Evolutionary conservation across 768 basidiomycete genomes (phyloP).

Genomic region (Lactarius vividus): DNA sequence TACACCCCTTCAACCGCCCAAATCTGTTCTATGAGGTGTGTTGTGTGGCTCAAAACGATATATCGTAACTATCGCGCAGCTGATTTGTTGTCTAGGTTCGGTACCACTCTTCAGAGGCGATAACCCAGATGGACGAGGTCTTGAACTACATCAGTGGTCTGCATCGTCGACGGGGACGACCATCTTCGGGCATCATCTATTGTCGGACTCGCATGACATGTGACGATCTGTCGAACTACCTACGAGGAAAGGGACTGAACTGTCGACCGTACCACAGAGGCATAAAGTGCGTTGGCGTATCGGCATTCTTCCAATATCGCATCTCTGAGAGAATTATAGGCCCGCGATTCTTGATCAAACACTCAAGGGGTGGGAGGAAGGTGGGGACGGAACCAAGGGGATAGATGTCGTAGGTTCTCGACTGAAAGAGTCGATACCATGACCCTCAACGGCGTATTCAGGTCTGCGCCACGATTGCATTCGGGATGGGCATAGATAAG

Average conservation of each 20-base stretch:
- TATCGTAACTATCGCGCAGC: not conserved
- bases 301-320: constrained; percentile 1
- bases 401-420: constrained; percentile 59
- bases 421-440: no score
- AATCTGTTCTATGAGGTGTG: constrained; percentile 81
- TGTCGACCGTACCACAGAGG: constrained; percentile 77
- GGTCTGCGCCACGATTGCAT: constrained; percentile 81
- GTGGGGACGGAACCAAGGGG: constrained; percentile 49
- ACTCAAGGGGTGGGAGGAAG: constrained; percentile 56
- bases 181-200: constrained; percentile 75
- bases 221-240: constrained; percentile 59
- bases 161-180: constrained; percentile 53
- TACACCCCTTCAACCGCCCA: constrained; percentile 77
- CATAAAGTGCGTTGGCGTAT: constrained; percentile 43
- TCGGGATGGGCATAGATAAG: constrained; percentile 87
- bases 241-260: constrained; percentile 64
- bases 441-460: constrained; percentile 29
- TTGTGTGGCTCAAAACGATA: not conserved
- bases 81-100: constrained; percentile 47
- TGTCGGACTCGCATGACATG: constrained; percentile 68
- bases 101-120: constrained; percentile 52
- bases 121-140: constrained; percentile 61
- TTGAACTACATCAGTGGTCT: constrained; percentile 63
- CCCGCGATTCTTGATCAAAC: constrained; percentile 48
- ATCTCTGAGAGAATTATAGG: constrained; percentile 34